Evolutionary conservation across 139 green algal species (phyloP).

Genomic region (Picochlorum costavermella): DNA sequence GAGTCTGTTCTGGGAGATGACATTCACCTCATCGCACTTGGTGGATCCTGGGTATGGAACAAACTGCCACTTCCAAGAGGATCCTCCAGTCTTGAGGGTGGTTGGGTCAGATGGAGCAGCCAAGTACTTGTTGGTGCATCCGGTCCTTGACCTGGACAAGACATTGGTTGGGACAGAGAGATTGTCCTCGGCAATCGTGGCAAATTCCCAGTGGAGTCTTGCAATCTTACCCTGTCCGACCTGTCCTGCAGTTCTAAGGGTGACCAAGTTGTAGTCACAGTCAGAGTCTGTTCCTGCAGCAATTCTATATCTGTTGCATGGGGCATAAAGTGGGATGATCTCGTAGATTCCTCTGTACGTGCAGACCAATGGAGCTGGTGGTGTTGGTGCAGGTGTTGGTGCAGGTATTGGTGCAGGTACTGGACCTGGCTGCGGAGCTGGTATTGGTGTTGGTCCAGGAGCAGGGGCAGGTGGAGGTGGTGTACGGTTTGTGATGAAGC

Average conservation of each 20-base stretch:
- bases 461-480: too few species aligned
- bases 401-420: too few species aligned
- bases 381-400: not conserved
- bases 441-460: too few species aligned
- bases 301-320: not conserved
- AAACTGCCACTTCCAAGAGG: not conserved
- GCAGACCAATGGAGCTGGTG: not conserved
- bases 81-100: not conserved
- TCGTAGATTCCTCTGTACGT: not conserved
- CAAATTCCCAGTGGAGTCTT: not conserved
- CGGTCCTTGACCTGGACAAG: not conserved
- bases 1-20: constrained; percentile 1
- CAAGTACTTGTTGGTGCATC: not conserved
- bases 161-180: not conserved
- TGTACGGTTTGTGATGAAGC: too few species aligned
- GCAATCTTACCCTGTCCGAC: not conserved
- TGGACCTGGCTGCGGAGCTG: too few species aligned
- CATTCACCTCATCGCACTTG: not conserved
- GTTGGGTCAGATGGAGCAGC: not conserved
- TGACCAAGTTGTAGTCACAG: not conserved
- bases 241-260: not conserved
- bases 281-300: not conserved
- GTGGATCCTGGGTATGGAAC: not conserved
- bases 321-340: not conserved
- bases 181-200: not conserved